Conservation (phyloP, 2,329 filamentous ascomycete species). For the Dactylonectria estremocensis region DNA sequence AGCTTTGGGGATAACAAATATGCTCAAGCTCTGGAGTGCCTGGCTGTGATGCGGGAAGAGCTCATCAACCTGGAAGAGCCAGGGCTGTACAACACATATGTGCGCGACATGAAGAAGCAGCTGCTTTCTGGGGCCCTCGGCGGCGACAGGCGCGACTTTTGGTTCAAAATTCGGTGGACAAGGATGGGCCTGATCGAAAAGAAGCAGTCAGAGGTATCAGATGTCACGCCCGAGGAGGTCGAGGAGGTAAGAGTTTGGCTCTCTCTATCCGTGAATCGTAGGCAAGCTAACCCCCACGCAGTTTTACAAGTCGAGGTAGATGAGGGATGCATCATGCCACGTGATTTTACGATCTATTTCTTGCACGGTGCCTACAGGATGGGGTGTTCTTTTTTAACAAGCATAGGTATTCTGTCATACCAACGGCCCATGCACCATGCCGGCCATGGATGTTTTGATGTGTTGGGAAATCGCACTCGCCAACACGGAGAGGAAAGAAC, state of each 20-base stretch:
- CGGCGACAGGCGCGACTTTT: conserved; percentile 86
- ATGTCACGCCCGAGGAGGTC: conserved; percentile 80
- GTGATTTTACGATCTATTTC: conserved; percentile 20
- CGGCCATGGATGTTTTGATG: background rate
- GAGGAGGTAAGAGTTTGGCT: conserved; percentile 63
- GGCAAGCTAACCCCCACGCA: conserved; percentile 47
- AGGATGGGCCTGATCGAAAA: conserved; percentile 82
- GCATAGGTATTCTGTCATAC: conserved; percentile 17
- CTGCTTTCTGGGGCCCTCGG: conserved; percentile 79
- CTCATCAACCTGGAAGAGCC: conserved; percentile 83
- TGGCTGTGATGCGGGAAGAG: conserved; percentile 85
- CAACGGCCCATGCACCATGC: background rate
- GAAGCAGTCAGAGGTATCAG: conserved; percentile 73
- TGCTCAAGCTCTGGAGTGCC: conserved; percentile 79
- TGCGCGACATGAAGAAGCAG: conserved; percentile 79
- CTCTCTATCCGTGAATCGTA: background rate
- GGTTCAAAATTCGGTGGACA: conserved; percentile 79
- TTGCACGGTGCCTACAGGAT: background rate
- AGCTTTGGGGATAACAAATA: conserved; percentile 86
- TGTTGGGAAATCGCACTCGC: background rate
- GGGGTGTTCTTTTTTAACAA: background rate
- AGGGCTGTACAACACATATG: conserved; percentile 81
- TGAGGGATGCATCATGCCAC: conserved; percentile 4
- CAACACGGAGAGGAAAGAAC: background rate
- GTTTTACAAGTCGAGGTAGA: conserved; percentile 57